A percentile compares a stretch with the other conserved stretches of the same genome.
Conservation (phyloP, 2,329 filamentous ascomycete species). For the Chaetomium globosum region DNA sequence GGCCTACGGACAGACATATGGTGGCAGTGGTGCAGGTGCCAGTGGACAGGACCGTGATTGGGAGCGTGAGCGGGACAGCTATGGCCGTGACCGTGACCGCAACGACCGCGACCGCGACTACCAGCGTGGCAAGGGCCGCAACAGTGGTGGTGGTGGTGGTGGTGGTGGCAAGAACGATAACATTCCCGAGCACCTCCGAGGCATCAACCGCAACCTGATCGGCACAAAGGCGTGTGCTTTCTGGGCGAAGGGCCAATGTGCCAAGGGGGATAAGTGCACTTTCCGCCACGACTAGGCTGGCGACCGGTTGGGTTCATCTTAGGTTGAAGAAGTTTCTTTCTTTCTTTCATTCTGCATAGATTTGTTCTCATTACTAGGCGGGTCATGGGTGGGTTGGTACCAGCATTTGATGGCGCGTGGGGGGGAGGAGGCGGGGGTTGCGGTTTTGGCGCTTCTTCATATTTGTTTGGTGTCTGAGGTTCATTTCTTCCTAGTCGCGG, state of each 20-base stretch:
- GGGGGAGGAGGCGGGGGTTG: no score
- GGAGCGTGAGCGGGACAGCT: slow-evolving; percentile 30
- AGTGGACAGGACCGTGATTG: slow-evolving; percentile 21
- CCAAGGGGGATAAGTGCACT: slow-evolving; percentile 72
- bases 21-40: slow-evolving; percentile 16
- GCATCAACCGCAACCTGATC: slow-evolving; percentile 60
- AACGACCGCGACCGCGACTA: slow-evolving; percentile 39
- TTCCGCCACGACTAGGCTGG: slow-evolving; percentile 63
- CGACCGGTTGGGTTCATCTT: background rate
- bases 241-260: slow-evolving; percentile 70
- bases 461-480: background rate
- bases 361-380: background rate
- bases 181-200: slow-evolving; percentile 44
- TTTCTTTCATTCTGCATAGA: background rate
- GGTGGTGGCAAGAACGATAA: slow-evolving; percentile 38
- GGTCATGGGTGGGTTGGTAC: background rate
- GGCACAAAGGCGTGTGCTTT: slow-evolving; percentile 71
- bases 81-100: slow-evolving; percentile 32
- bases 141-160: slow-evolving; percentile 41
- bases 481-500: background rate
- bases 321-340: background rate
- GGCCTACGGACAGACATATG: slow-evolving; percentile 24
- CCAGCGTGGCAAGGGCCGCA: slow-evolving; percentile 30
- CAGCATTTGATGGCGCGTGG: slow-evolving; percentile 2
- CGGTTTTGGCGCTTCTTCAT: background rate